Percentiles rank a stretch among this genome's conserved stretches.
These are phyloP conservation scores for Flaveria robusta DNA, from an alignment of 129 eudicot genomes.

Conservation along the genomic window DNA sequence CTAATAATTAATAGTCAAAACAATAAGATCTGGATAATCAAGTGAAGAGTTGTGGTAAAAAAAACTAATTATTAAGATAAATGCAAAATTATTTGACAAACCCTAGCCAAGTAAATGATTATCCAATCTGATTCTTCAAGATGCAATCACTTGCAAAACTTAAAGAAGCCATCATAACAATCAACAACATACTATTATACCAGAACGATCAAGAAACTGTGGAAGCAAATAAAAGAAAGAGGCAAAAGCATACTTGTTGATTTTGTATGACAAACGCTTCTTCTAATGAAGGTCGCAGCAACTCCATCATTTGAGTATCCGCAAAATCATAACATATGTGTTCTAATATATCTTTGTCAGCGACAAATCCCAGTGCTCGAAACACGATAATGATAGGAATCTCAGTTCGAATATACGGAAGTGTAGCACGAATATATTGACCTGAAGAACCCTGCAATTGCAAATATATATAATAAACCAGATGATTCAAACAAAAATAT, in stretches of 20 bases:
- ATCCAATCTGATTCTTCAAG: not conserved
- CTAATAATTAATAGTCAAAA: not conserved
- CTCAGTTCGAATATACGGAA: constrained; percentile 58
- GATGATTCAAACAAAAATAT: not conserved
- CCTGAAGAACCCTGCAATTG: constrained; percentile 63
- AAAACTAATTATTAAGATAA: not conserved
- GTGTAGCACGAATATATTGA: constrained; percentile 65
- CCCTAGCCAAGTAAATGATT: not conserved
- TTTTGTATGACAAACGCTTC: constrained; percentile 74
- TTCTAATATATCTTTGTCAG: constrained; percentile 68
- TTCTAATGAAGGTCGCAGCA: constrained; percentile 73
- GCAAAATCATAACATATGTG: constrained; percentile 62
- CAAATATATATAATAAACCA: not conserved
- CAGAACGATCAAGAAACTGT: not conserved
- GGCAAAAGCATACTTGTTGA: constrained; percentile 28
- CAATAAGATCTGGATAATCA: not conserved
- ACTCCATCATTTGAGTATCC: constrained; percentile 73
- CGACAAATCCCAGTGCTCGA: constrained; percentile 63
- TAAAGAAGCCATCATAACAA: not conserved
- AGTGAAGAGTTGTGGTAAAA: not conserved
- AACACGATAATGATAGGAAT: constrained; percentile 71
- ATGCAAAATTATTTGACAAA: not conserved
- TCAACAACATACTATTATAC: not conserved
- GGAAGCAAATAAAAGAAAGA: not conserved
- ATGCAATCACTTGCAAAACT: not conserved